Evolutionary conservation across 192 early-diverging fungal genomes (phyloP).

Genomic region (Coemansia asiatica): DNA sequence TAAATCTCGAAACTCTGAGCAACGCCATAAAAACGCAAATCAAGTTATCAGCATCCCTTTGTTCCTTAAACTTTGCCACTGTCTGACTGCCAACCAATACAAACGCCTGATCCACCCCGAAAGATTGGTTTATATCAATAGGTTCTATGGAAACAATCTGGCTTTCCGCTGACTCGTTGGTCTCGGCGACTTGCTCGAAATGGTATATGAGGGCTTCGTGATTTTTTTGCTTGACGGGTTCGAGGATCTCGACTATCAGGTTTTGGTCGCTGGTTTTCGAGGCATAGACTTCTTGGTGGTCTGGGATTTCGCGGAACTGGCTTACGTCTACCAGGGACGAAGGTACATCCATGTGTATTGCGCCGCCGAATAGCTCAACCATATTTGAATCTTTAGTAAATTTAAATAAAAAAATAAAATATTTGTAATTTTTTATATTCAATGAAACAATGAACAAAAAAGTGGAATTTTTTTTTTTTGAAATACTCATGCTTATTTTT

Average conservation of each 20-base stretch:
- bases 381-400: conserved; percentile 2
- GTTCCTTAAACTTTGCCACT: conserved; percentile 81
- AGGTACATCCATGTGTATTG: conserved; percentile 64
- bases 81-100: conserved; percentile 64
- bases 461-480: background rate
- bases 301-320: conserved; percentile 77
- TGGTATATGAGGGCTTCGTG: conserved; percentile 65
- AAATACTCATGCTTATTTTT: background rate
- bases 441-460: background rate
- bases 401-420: background rate
- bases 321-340: conserved; percentile 64
- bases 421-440: background rate
- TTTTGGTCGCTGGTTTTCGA: conserved; percentile 69
- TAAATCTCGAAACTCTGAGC: background rate
- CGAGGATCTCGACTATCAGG: conserved; percentile 85
- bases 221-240: conserved; percentile 56
- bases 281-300: conserved; percentile 92
- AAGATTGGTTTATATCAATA: background rate
- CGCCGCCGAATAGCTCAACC: conserved; percentile 68
- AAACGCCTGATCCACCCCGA: conserved; percentile 32
- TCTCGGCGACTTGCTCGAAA: conserved; percentile 73
- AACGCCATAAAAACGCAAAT: conserved; percentile 72
- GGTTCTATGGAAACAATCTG: conserved; percentile 45
- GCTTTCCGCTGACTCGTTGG: conserved; percentile 68
- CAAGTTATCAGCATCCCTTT: conserved; percentile 57